Evolutionary conservation across 345 rosid species (phyloP).

Genomic region (Citrus cavaleriei): DNA sequence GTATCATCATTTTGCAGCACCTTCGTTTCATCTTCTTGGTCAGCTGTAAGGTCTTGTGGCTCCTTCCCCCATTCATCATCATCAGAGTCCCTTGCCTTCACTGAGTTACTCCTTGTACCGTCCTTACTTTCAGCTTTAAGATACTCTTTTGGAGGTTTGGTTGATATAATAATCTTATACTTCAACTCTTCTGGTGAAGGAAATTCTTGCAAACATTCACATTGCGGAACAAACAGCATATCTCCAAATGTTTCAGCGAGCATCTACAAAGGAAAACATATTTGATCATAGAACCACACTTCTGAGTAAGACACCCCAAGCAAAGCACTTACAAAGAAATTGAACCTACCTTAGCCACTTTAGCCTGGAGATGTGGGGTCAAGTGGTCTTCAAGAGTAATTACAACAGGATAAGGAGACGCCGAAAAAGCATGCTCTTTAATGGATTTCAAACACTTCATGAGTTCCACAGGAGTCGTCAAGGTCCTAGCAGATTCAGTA

Average conservation of each 20-base stretch:
- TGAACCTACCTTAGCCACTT: constrained; percentile 69
- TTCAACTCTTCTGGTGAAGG: constrained; percentile 75
- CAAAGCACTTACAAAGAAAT: background rate
- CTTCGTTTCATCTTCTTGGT: constrained; percentile 24
- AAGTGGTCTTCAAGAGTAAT: constrained; percentile 82
- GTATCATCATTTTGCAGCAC: background rate
- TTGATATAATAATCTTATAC: constrained; percentile 54
- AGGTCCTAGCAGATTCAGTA: constrained; percentile 52
- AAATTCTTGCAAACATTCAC: constrained; percentile 45
- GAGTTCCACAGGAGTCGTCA: constrained; percentile 71
- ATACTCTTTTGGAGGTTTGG: constrained; percentile 56
- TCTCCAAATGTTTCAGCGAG: constrained; percentile 45
- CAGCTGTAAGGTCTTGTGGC: constrained; percentile 26
- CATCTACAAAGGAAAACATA: constrained; percentile 38
- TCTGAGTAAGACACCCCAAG: background rate
- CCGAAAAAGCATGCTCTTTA: constrained; percentile 58
- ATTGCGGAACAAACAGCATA: constrained; percentile 48
- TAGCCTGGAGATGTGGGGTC: constrained; percentile 63
- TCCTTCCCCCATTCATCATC: constrained; percentile 46
- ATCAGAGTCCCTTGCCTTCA: constrained; percentile 41
- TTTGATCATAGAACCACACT: background rate
- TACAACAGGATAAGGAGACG: constrained; percentile 67
- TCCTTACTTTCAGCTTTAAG: constrained; percentile 32
- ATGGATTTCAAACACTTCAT: constrained; percentile 64
- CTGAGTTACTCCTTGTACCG: constrained; percentile 22